These are phyloP conservation scores for Fomitopsis serialis DNA, from an alignment of 768 basidiomycete species.

Conservation along the genomic window DNA sequence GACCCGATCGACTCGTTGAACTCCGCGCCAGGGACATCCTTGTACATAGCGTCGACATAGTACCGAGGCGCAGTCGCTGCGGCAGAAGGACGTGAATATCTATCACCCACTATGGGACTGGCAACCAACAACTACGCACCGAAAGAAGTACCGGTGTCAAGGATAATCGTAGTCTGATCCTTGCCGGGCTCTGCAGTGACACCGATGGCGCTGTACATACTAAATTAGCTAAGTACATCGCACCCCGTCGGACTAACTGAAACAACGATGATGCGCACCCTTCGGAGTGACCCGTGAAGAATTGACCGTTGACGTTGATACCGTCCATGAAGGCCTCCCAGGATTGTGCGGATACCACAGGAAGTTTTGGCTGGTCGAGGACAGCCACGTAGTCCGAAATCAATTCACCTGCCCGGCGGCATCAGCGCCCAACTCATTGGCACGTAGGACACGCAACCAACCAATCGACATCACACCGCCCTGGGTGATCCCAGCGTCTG, in stretches of 20 bases:
- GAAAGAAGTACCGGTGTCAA: conserved; percentile 1
- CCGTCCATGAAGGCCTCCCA: conserved; percentile 5
- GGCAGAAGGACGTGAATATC: background rate
- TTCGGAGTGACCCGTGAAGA: background rate
- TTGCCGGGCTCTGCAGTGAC: background rate
- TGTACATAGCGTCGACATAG: conserved; percentile 9
- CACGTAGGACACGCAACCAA: background rate
- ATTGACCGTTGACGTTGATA: conserved; percentile 1
- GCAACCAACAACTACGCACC: background rate
- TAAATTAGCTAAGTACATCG: background rate
- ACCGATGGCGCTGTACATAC: background rate
- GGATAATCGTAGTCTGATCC: background rate
- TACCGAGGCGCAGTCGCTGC: conserved; percentile 1
- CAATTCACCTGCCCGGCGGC: background rate
- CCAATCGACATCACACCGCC: conserved; percentile 5
- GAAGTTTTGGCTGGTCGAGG: background rate
- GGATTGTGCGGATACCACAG: background rate
- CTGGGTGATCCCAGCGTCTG: background rate
- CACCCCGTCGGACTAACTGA: background rate
- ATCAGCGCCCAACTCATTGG: background rate
- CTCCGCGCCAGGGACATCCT: conserved; percentile 1
- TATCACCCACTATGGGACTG: too few relatives aligned
- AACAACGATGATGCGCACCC: background rate
- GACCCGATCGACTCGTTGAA: background rate
- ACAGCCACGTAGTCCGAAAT: background rate